phyloP scores from a whole-genome alignment of 2,329 filamentous ascomycete species.

The Aspergillus sp. region DNA sequence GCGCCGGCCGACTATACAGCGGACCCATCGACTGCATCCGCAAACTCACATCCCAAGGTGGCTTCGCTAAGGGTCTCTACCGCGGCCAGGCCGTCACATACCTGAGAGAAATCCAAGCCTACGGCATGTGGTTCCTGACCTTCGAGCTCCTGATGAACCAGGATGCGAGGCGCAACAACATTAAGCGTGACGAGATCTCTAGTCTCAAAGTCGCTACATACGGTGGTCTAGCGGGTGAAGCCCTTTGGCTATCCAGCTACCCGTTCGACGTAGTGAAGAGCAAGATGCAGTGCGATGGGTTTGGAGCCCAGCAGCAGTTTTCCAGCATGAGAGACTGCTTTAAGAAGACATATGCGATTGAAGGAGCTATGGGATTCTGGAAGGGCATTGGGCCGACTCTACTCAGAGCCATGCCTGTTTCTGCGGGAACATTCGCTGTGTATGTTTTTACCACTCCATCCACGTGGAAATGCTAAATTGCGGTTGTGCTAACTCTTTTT shows the following conservation, averaged over 20 bases:
- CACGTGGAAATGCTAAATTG: background rate
- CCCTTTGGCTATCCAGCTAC: slow-evolving; percentile 89
- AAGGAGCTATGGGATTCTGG: slow-evolving; percentile 87
- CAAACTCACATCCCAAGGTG: slow-evolving; percentile 71
- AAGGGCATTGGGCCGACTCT: slow-evolving; percentile 89
- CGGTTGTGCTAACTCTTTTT: slow-evolving; percentile 13
- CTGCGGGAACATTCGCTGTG: slow-evolving; percentile 94
- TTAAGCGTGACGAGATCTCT: slow-evolving; percentile 75
- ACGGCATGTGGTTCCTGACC: slow-evolving; percentile 90
- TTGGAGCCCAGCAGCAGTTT: slow-evolving; percentile 71
- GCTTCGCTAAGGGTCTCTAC: slow-evolving; percentile 73
- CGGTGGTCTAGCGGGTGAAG: slow-evolving; percentile 90
- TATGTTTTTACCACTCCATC: slow-evolving; percentile 32
- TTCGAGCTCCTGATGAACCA: slow-evolving; percentile 97
- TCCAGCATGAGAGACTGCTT: slow-evolving; percentile 87
- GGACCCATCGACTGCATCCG: slow-evolving; percentile 89
- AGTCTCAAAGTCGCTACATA: slow-evolving; percentile 87
- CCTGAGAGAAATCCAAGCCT: slow-evolving; percentile 86
- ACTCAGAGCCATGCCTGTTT: slow-evolving; percentile 93
- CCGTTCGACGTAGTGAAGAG: slow-evolving; percentile 98
- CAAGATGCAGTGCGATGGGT: slow-evolving; percentile 98
- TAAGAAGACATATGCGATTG: slow-evolving; percentile 71
- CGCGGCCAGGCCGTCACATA: slow-evolving; percentile 84
- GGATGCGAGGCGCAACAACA: slow-evolving; percentile 74
- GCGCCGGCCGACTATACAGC: slow-evolving; percentile 70